Base-by-base conservation (phyloP, 768 basidiomycete species). In the Tulasnella sp. region DNA sequence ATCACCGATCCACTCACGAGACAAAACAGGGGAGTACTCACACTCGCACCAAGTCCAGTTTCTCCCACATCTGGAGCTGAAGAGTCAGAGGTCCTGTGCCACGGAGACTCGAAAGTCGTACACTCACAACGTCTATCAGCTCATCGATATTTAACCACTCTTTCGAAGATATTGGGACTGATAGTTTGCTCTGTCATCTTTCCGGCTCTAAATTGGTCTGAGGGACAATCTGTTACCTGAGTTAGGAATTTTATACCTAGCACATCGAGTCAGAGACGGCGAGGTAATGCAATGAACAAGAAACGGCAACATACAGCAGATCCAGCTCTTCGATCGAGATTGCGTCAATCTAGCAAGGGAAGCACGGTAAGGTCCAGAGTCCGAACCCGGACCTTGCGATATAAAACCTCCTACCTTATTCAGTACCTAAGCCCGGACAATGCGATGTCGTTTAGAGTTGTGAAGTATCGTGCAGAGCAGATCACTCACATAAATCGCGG, bases 321-420 rank as follows among this genome's bases (percentile, higher is more conserved):
- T 98, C 96, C 32, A 98, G 87, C 81, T 98, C 96, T 79, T 98
- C 96, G 80, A 98, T 97, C 70, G 94, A 95, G 77, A 98, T 98
- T 22, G 93, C 97, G 80, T 99, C 97, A 78, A 96, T 95, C 89
- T 94, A 29, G 0, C 5, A 5, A 67, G 67, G 40, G 44, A 26
- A 19, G 26, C 1, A 47, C 7, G 12, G 67, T 68, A 19, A 40
- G 39, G 42, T 17, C 35, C 17, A 70, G 32, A 17, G 40, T 52
- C 39, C n/a, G 32, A 12, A 32, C 16, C 17, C n/a, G 22, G n/a
- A n/a, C n/a, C n/a, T n/a, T n/a, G n/a, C n/a, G n/a, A n/a, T 17
- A 35, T n/a, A 32, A 8, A 14, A 17, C 35, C 36, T 36, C 6
- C 44, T 9, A 92, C 91, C 85, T 94, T 94, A 81, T 94, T 94